A percentile compares a stretch with the other conserved stretches of the same genome.
These are phyloP conservation scores for Polygonum aviculare DNA, from an alignment of 148 eudicot species.

Conservation along the genomic window DNA sequence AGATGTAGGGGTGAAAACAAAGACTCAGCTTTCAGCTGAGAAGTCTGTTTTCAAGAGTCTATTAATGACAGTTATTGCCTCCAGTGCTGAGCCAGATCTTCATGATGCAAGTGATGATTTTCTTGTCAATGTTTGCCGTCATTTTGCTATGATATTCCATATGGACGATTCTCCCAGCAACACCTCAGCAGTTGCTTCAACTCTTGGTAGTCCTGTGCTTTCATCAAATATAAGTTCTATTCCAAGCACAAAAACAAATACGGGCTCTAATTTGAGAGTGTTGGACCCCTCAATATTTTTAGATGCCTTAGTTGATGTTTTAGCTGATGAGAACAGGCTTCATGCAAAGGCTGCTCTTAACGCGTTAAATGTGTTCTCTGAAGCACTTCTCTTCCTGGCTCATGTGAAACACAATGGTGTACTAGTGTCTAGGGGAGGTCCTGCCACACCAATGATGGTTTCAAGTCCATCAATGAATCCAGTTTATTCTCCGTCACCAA, in stretches of 20 bases:
- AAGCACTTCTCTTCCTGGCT: conserved; percentile 76
- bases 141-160: conserved; percentile 87
- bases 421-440: conserved; percentile 81
- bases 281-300: conserved; percentile 89
- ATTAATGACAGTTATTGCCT: conserved; percentile 79
- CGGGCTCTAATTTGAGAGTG: conserved; percentile 64
- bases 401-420: conserved; percentile 63
- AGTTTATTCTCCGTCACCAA: conserved; percentile 92
- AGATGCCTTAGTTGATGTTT: conserved; percentile 89
- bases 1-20: conserved; percentile 94
- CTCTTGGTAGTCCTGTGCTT: conserved; percentile 43
- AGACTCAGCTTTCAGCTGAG: conserved; percentile 98
- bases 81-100: conserved; percentile 81
- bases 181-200: conserved; percentile 32
- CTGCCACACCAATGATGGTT: conserved; percentile 92
- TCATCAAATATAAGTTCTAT: conserved; percentile 33
- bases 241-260: conserved; percentile 43
- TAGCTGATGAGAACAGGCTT: conserved; percentile 88
- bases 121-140: conserved; percentile 68
- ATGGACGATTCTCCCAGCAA: conserved; percentile 44
- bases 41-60: conserved; percentile 90
- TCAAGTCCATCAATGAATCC: conserved; percentile 98
- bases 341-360: conserved; percentile 89
- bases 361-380: conserved; percentile 70
- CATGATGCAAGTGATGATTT: conserved; percentile 67